Evolutionary conservation across 352 stramenopile genomes (phyloP), one percentile per base, ranked within the genome.

Genomic region (Phytophthora agathidicida): DNA sequence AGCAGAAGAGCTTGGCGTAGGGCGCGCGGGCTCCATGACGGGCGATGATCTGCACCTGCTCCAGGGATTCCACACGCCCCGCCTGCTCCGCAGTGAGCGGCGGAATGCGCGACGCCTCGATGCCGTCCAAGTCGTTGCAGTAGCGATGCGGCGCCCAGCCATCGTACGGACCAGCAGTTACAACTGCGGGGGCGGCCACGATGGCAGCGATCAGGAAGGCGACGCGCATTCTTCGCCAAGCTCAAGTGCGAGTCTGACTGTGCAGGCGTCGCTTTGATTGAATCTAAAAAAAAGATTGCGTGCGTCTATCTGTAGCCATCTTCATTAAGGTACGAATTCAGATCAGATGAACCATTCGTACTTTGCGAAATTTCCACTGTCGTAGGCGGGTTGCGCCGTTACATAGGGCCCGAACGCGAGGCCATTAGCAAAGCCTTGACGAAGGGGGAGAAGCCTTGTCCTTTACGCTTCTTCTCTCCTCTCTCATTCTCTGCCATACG

Each of bases 41-140:
- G 16, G 83, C 75, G n/a, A 95, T 77, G 22, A 95, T 80, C 69
- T 95, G 86, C 43, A 93, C 83, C 70, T 93, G 82, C 57, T 89
- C 76, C 23, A 95, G 67, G n/a, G 77, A 91, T 48, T 78, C 74
- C 6, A 95, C 77, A n/a, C 62, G 68, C 20, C 64, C 60, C 38
- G 68, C 51, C 53, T 93, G 83, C 44, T 88, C 68, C 6, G 66
- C 26, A n/a, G 66, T 79, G 37, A 95, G 60, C 28, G 83, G 80
- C 38, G 62, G 57, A 55, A 95, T 91, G 32, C 68, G 71, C 28
- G 77, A 65, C 19, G 63, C 62, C 17, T 78, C 79, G 57, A 93
- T 93, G 63, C 61, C 52, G 14, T 81, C 65, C 23, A 91, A 67
- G 31, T 77, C 73, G 31, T 93, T 93, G 60, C 86, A 95, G 74